Conservation (phyloP, 768 basidiomycete genomes). For the Xerocomus potaroensis region DNA sequence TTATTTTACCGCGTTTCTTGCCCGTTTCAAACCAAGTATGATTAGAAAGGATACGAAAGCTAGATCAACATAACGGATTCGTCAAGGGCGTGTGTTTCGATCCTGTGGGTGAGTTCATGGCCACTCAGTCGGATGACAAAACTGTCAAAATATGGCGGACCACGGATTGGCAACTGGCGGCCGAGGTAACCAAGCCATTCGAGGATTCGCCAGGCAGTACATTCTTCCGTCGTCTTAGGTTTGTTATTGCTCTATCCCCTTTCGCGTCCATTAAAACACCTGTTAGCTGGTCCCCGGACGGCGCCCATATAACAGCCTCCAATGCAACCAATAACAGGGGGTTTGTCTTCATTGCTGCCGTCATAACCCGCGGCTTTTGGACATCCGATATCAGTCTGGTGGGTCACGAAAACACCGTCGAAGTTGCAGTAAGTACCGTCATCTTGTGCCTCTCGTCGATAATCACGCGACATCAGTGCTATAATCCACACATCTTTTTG, state of each 20-base stretch:
- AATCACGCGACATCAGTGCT: conserved; percentile 32
- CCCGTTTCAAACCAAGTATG: neutral
- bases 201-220: conserved; percentile 92
- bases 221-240: conserved; percentile 91
- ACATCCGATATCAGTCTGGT: conserved; percentile 90
- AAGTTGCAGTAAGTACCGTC: conserved; percentile 71
- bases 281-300: conserved; percentile 94
- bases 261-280: neutral
- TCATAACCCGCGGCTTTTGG: conserved; percentile 88
- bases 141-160: conserved; percentile 97
- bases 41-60: conserved; percentile 74
- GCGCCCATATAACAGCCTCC: conserved; percentile 96
- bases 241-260: conserved; percentile 1
- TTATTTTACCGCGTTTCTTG: neutral
- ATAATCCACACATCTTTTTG: conserved; percentile 93
- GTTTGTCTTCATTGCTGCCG: conserved; percentile 95
- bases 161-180: conserved; percentile 83
- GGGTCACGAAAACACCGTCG: conserved; percentile 95
- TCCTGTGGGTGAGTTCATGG: conserved; percentile 94
- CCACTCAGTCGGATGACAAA: conserved; percentile 96
- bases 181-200: conserved; percentile 86
- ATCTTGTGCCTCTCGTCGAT: neutral
- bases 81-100: conserved; percentile 99
- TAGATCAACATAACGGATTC: conserved; percentile 91
- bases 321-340: conserved; percentile 96